Evolutionary conservation across 257 asterid species (phyloP), one percentile per base, ranked within the genome.

Genomic region (Jacaranda mimosifolia): DNA sequence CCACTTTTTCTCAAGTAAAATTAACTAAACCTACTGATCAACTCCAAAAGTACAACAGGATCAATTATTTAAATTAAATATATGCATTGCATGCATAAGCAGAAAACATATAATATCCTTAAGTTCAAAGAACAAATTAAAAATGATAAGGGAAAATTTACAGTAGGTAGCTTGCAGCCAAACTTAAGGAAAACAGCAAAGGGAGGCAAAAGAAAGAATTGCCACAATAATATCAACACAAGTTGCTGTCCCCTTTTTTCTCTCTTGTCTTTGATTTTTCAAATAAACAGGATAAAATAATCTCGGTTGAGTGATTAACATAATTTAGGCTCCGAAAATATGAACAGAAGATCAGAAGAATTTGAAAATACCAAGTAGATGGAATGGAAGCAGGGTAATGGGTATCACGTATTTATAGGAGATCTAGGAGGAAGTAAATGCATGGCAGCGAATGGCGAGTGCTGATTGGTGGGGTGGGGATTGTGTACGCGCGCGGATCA

Each of bases 161-260:
- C 1, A 15, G 7, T 38, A n/a, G n/a, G n/a, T n/a, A 92, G 97
- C 86, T 86, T 1, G 87, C 97, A 91, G 73, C 97, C 98, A 62
- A 76, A 91, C 82, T 86, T 92, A 82, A 92, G 89, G 86, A 92
- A 89, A 42, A 92, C 98, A 14, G 97, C 98, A 39, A 92, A 96
- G 3, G 98, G 98, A 73, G 98, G 98, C 87, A 92, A 77, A 63
- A 92, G n/a, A n/a, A n/a, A n/a, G 58, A 75, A 92, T 92, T n/a
- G 97, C 96, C 68, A 92, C 38, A 5, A 92, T 6, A 78, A 92
- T 91, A 57, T 91, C 96, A 17, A 92, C 2, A 42, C 80, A 92
- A 66, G 81, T 92, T n/a, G 89, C 87, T 18, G 92, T 74, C 1
- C 86, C 85, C 69, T 43, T 76, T 70, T 69, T 42, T 26, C 49